Base-by-base conservation (phyloP, 768 basidiomycete species). In the Tricholoma sp. region DNA sequence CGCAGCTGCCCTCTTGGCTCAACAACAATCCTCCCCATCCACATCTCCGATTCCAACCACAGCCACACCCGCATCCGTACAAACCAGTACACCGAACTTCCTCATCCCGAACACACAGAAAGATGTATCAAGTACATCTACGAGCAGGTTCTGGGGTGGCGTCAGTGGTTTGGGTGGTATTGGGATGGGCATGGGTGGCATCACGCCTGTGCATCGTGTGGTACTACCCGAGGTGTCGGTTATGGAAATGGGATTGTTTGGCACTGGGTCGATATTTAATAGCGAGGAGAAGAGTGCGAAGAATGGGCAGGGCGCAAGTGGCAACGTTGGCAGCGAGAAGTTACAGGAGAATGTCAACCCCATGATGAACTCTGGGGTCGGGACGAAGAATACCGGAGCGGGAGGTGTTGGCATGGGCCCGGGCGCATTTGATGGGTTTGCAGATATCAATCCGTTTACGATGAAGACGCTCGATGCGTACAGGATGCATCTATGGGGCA, bases 401-500 rank as follows among this genome's bases (percentile, higher is more conserved):
- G 24, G 24, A 32, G 57, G 61, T 28, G 48, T 57, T 32, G 59
- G 56, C 49, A 49, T 53, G 29, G 52, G 57, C 55, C 54, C 51
- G 44, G 73, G 71, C 39, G 78, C 80, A 1, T 91, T 94, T 70
- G 89, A 93, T 56, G 77, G 83, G 13, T 94, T 91, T 70, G 76
- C 86, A 20, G 92, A 94, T 61, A 67, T 77, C 59, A 92, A 91
- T 61, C 85, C 86, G 11, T 94, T 94, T 71, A 94, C 89, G 2
- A 82, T 95, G 77, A 94, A 92, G 76, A 84, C 81, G 1, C 74
- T 95, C 61, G 93, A 95, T 71, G 81, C 85, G 67, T 91, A 81
- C 63, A 82, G 94, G 41, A 94, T 94, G 89, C 94, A 96, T 59
- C 77, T 97, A 0, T 96, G 94, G 94, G 83, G 86, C 33, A 83